Conservation (phyloP, 2,329 filamentous ascomycete genomes). For the Talaromyces sp. region DNA sequence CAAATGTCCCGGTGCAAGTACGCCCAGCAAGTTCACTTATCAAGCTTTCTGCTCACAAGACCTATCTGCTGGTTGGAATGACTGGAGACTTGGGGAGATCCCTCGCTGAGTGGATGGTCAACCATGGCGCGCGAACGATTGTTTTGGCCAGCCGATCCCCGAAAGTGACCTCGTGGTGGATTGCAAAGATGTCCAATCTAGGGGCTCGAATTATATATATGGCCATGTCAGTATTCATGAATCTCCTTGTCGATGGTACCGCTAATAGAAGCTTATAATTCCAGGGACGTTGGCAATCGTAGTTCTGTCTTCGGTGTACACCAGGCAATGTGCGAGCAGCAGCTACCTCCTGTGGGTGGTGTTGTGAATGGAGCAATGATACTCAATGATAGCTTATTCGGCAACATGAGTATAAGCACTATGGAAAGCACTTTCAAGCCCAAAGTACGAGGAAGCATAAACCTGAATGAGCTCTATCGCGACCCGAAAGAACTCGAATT, state of each 20-base stretch:
- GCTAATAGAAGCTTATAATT: neutral
- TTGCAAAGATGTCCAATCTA: slow-evolving; percentile 10
- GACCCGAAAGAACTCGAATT: slow-evolving; percentile 18
- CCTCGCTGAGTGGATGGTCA: slow-evolving; percentile 25
- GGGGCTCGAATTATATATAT: slow-evolving; percentile 10
- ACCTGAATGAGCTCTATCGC: slow-evolving; percentile 14
- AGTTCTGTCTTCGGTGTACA: neutral
- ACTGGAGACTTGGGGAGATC: slow-evolving; percentile 25
- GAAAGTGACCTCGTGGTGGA: slow-evolving; percentile 15
- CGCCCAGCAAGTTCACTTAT: slow-evolving; percentile 8
- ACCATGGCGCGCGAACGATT: slow-evolving; percentile 21
- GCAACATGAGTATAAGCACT: slow-evolving; percentile 6
- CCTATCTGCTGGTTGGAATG: slow-evolving; percentile 26
- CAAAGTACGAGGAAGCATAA: slow-evolving; percentile 16
- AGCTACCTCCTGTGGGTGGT: slow-evolving; percentile 18
- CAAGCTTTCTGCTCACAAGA: slow-evolving; percentile 14
- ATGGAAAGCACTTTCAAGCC: slow-evolving; percentile 10
- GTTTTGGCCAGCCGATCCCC: slow-evolving; percentile 25
- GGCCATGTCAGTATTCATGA: slow-evolving; percentile 7
- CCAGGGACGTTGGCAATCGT: slow-evolving; percentile 1
- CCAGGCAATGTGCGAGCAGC: neutral
- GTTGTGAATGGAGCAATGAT: slow-evolving; percentile 21
- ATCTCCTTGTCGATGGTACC: neutral
- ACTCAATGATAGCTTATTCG: slow-evolving; percentile 15
- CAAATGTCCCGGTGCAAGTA: neutral